Percentiles rank a stretch among this genome's conserved stretches.
These are phyloP conservation scores for Torulaspora maleeae DNA, from an alignment of 805 yeast genomes.

Conservation along the genomic window DNA sequence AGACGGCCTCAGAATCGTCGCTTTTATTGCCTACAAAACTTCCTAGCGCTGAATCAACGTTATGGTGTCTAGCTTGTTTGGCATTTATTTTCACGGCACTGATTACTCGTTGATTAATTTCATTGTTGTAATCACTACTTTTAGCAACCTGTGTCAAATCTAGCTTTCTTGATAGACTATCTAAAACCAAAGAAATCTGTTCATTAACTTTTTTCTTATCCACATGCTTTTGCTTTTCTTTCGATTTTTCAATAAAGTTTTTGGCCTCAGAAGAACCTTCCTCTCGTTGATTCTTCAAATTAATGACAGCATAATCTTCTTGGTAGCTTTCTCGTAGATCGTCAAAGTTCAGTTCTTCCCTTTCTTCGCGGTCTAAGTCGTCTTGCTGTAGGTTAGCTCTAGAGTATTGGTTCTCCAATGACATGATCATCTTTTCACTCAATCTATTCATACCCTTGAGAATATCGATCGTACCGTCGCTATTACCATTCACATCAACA, in stretches of 20 bases:
- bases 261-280: constrained; percentile 23
- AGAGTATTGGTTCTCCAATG: constrained; percentile 43
- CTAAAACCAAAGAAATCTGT: constrained; percentile 14
- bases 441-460: constrained; percentile 85
- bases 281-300: constrained; percentile 27
- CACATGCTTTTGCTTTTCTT: constrained; percentile 18
- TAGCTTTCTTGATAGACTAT: constrained; percentile 21
- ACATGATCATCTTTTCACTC: constrained; percentile 72
- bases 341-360: constrained; percentile 44
- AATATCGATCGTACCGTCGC: constrained; percentile 64
- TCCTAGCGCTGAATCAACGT: constrained; percentile 26
- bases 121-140: constrained; percentile 23
- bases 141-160: constrained; percentile 31
- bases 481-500: constrained; percentile 44
- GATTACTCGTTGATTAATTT: constrained; percentile 40
- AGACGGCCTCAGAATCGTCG: constrained; percentile 31
- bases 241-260: constrained; percentile 16
- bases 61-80: constrained; percentile 44
- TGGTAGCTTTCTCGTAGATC: constrained; percentile 48
- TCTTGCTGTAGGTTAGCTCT: constrained; percentile 37
- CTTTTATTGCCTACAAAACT: constrained; percentile 22
- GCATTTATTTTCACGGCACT: constrained; percentile 49
- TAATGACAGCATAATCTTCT: constrained; percentile 51
- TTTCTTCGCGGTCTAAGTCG: constrained; percentile 37
- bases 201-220: constrained; percentile 8